Evolutionary conservation across 2,329 filamentous ascomycete species (phyloP).

Genomic region (Colletotrichum sublineola): DNA sequence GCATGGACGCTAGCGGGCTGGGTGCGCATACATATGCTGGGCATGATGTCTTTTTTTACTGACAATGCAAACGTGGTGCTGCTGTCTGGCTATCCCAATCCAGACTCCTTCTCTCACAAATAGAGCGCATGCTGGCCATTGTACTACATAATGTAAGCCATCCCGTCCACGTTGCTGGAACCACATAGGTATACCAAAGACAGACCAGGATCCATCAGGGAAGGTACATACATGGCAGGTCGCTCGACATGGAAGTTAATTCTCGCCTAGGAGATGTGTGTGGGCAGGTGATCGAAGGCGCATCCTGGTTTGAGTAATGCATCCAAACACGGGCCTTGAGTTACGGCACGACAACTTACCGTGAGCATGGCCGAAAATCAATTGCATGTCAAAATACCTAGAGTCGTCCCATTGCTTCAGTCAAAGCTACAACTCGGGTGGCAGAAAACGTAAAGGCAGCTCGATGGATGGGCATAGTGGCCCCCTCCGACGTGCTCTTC

Average conservation of each 20-base stretch:
- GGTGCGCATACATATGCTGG: background rate
- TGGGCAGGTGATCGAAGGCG: background rate
- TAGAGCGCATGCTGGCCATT: background rate
- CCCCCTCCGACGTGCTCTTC: background rate
- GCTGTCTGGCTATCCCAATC: background rate
- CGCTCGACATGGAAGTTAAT: constrained; percentile 2
- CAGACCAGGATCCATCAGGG: background rate
- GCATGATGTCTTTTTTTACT: background rate
- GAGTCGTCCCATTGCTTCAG: constrained; percentile 20
- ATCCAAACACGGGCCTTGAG: constrained; percentile 11
- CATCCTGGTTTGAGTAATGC: background rate
- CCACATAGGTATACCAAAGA: background rate
- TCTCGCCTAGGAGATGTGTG: background rate
- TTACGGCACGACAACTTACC: constrained; percentile 16
- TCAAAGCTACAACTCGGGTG: constrained; percentile 15
- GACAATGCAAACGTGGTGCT: background rate
- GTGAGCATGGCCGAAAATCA: constrained; percentile 9
- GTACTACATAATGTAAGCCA: background rate
- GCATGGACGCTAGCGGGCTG: too few relatives aligned
- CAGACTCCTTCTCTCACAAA: background rate
- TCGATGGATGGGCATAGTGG: background rate
- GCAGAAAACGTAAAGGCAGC: constrained; percentile 16
- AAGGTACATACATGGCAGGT: background rate
- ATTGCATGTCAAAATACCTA: constrained; percentile 17
- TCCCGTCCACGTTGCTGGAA: background rate